phyloP scores from a whole-genome alignment of 305 asterid genomes.

The Fraxinus baroniana region DNA sequence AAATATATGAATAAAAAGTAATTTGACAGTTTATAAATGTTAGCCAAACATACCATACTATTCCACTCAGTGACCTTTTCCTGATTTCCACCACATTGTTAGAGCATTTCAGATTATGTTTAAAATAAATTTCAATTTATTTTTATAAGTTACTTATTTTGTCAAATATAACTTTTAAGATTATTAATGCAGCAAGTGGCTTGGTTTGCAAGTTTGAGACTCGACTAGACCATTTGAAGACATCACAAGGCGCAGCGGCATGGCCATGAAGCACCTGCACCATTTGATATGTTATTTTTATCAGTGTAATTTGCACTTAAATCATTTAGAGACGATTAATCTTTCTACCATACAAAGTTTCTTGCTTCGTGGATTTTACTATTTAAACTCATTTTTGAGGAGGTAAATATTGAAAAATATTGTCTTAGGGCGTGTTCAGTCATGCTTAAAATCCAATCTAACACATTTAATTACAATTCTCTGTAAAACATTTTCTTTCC shows the following conservation, averaged over 20 bases:
- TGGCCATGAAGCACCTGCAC: not conserved
- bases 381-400: no score
- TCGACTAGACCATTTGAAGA: not conserved
- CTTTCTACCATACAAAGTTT: not conserved
- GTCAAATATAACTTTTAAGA: not conserved
- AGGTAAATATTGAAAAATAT: not conserved
- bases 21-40: no score
- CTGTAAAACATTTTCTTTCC: no score
- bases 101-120: not conserved
- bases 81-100: not conserved
- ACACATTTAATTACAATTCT: no score
- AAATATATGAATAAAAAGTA: no score
- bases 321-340: not conserved
- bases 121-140: conserved; percentile 5
- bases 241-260: not conserved
- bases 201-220: not conserved
- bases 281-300: no score
- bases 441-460: no score
- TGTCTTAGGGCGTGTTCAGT: no score
- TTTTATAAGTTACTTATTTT: not conserved
- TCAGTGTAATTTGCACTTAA: not conserved
- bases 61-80: not conserved
- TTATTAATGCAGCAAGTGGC: not conserved
- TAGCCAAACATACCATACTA: not conserved
- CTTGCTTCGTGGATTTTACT: not conserved